phyloP scores from a whole-genome alignment of 78 protist genomes.

The Creolimax fragrantissima region DNA sequence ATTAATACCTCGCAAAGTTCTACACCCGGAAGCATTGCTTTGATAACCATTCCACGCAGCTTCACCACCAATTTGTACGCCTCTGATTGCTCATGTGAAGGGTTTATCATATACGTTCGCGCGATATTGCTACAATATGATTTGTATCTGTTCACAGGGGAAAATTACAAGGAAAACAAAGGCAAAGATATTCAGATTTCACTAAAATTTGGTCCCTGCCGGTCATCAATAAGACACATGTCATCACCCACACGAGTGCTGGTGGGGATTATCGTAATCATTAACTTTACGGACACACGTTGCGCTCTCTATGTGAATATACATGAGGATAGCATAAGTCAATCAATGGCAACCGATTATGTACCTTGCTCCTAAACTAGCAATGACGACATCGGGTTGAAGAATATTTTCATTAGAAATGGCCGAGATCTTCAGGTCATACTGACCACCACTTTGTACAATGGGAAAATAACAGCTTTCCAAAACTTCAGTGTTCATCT shows the following conservation, averaged over 20 bases:
- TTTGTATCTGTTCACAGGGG: conserved; percentile 39
- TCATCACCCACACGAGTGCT: too few species aligned
- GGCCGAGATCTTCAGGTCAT: neutral
- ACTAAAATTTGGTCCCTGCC: too few species aligned
- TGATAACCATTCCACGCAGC: neutral
- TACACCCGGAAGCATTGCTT: neutral
- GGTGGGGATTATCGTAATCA: too few species aligned
- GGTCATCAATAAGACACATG: too few species aligned
- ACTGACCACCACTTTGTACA: conserved; percentile 9
- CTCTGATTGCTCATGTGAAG: conserved; percentile 20
- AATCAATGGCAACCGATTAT: too few species aligned
- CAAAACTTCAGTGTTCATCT: conserved; percentile 9
- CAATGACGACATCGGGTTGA: conserved; percentile 33
- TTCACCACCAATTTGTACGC: neutral
- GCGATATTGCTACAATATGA: conserved; percentile 61
- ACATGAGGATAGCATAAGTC: too few species aligned
- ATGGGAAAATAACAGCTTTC: conserved; percentile 18
- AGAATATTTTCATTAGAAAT: neutral
- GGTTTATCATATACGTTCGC: conserved; percentile 70
- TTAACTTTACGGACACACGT: conserved; percentile 39
- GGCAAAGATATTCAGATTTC: too few species aligned
- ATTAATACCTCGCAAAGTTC: neutral
- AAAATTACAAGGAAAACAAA: too few species aligned
- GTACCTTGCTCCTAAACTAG: neutral
- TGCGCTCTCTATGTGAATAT: too few species aligned